phyloP scores from a whole-genome alignment of 78 protist species.

The Monocercomonoides exilis region DNA sequence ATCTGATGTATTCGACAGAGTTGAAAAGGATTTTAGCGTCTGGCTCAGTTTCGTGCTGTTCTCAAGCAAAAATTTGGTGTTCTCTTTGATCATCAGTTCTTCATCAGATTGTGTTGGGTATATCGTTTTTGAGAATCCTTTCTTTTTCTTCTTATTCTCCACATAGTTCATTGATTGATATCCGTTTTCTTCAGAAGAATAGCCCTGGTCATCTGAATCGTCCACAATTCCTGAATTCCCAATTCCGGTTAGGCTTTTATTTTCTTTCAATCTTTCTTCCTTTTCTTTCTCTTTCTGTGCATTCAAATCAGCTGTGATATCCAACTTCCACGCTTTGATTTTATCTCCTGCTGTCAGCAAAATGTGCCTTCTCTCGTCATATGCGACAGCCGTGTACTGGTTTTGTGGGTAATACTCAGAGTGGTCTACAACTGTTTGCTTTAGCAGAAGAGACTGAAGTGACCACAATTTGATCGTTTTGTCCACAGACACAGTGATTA shows the following conservation, averaged over 20 bases:
- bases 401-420: background rate
- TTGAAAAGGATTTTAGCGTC: background rate
- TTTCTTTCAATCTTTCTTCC: too few species aligned
- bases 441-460: background rate
- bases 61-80: too few species aligned
- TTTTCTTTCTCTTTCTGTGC: background rate
- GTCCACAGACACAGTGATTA: background rate
- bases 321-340: background rate
- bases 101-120: too few species aligned
- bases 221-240: too few species aligned
- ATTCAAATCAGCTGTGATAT: background rate
- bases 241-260: too few species aligned
- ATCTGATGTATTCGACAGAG: background rate
- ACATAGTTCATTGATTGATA: too few species aligned
- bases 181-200: too few species aligned
- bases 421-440: background rate
- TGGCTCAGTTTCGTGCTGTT: too few species aligned
- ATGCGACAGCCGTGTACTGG: background rate
- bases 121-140: too few species aligned
- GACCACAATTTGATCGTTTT: background rate
- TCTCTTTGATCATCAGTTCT: too few species aligned
- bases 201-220: too few species aligned
- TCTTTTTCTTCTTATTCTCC: too few species aligned
- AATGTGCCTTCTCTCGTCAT: background rate
- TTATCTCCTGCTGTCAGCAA: background rate